Evolutionary conservation across 805 yeast genomes (phyloP), one percentile per base, ranked within the genome.

Genomic region (Scheffersomyces spartinae): DNA sequence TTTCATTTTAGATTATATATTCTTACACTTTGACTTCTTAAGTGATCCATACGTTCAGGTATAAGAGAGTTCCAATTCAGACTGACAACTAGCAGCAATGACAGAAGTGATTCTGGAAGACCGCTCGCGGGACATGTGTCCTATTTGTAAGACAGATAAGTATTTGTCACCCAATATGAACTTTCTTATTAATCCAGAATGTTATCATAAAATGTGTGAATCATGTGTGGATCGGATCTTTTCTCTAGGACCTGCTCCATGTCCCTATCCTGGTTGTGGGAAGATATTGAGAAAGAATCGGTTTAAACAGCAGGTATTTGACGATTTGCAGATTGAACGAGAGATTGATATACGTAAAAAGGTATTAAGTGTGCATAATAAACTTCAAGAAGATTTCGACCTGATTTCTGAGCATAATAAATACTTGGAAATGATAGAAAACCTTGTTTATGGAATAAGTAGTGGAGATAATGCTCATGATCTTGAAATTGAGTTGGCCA

Each of bases 141-240:
- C 97, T 16, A 84, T 91, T 43, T 91, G 99, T 64, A 84, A 88
- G 55, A 84, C 96, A 24, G 95, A 88, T 53, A 62, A 86, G 48
- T 91, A 91, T 50, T 64, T 91, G 33, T 83, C 94, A 23, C 97
- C 97, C 14, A 84, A 86, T 39, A 80, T 91, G 77, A 74, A 68
- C 37, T 88, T 91, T 46, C 69, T 88, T 28, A 85, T 91, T 36
- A 91, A 91, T 42, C 94, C 97, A 0, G 98, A 91, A 50, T 91
- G 99, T 55, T 91, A 91, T 47, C 99, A 91, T 48, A 88, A 84
- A 61, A 88, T 91, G 51, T 91, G 99, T 56, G 96, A 80, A 40
- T 74, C 94, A 2, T 91, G 98, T 55, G 97, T 88, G 21, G 97
- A 91, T 51, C 68, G 98, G 36, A 86, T 91, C 27, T 91, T 82